phyloP scores from a whole-genome alignment of 2,329 filamentous ascomycete genomes.

The Aotearoamyces nothofagi region DNA sequence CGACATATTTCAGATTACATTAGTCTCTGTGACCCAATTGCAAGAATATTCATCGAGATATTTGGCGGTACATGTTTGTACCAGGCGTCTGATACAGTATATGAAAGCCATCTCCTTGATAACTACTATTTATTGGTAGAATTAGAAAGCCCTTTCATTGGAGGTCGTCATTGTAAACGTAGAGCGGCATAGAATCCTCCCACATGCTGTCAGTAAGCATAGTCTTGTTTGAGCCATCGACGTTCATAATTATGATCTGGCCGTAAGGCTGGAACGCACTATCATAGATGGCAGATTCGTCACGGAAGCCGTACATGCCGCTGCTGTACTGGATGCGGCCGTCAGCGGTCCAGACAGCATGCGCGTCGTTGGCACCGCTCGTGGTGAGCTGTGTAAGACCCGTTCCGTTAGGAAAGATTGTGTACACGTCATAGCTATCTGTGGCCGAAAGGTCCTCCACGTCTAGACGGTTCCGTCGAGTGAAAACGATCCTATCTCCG shows the following conservation, averaged over 20 bases:
- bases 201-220: conserved; percentile 19
- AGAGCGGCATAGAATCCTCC: conserved; percentile 20
- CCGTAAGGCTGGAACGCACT: conserved; percentile 29
- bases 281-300: conserved; percentile 25
- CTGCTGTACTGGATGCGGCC: conserved; percentile 25
- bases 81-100: no score
- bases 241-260: conserved; percentile 28
- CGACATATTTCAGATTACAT: no score
- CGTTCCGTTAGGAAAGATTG: conserved; percentile 24
- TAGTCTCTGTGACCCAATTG: no score
- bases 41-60: no score
- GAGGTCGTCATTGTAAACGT: conserved; percentile 9
- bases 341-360: conserved; percentile 27
- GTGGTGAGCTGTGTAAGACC: conserved; percentile 20
- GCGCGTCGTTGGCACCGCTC: conserved; percentile 25
- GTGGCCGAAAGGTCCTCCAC: conserved; percentile 1
- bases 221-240: conserved; percentile 20
- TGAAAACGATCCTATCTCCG: conserved; percentile 24
- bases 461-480: conserved; percentile 18
- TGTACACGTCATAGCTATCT: conserved; percentile 24
- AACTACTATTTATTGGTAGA: no score
- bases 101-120: no score
- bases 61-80: no score
- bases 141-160: no score
- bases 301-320: conserved; percentile 27